Evolutionary conservation across 2,329 filamentous ascomycete species (phyloP).

Genomic region (Arthrobotrys pseudoclavata): DNA sequence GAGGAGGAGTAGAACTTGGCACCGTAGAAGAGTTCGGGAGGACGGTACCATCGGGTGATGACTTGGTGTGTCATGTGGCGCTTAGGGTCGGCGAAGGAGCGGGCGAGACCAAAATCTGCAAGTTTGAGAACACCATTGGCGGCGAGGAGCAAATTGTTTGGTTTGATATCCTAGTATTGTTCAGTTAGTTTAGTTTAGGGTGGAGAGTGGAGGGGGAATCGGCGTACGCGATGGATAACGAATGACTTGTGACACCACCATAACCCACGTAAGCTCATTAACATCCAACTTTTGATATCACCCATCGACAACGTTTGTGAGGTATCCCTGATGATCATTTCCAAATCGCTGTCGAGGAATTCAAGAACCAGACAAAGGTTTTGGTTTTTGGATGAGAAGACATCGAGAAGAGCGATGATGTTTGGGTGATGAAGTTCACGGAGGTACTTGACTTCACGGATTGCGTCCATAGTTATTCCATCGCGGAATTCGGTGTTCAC

Average conservation of each 20-base stretch:
- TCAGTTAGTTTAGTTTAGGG: neutral
- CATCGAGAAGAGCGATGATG: slow-evolving; percentile 90
- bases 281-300: slow-evolving; percentile 98
- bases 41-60: slow-evolving; percentile 96
- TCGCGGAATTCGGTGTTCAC: slow-evolving; percentile 87
- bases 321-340: slow-evolving; percentile 91
- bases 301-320: slow-evolving; percentile 85
- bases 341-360: slow-evolving; percentile 91
- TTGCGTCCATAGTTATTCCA: slow-evolving; percentile 91
- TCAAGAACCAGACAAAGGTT: slow-evolving; percentile 97
- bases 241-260: slow-evolving; percentile 98
- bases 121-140: slow-evolving; percentile 94
- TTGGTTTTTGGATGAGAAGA: slow-evolving; percentile 96
- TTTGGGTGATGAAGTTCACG: slow-evolving; percentile 95
- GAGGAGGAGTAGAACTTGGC: slow-evolving; percentile 89
- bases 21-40: slow-evolving; percentile 92
- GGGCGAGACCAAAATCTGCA: slow-evolving; percentile 95
- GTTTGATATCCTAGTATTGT: slow-evolving; percentile 83
- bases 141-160: slow-evolving; percentile 95
- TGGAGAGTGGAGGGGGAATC: neutral
- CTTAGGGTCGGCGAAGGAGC: slow-evolving; percentile 89
- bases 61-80: slow-evolving; percentile 91
- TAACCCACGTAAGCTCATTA: slow-evolving; percentile 91
- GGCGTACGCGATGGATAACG: slow-evolving; percentile 80
- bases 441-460: slow-evolving; percentile 94